These are phyloP conservation scores for Gentiana straminea DNA, from an alignment of 257 asterid genomes.

Conservation along the genomic window DNA sequence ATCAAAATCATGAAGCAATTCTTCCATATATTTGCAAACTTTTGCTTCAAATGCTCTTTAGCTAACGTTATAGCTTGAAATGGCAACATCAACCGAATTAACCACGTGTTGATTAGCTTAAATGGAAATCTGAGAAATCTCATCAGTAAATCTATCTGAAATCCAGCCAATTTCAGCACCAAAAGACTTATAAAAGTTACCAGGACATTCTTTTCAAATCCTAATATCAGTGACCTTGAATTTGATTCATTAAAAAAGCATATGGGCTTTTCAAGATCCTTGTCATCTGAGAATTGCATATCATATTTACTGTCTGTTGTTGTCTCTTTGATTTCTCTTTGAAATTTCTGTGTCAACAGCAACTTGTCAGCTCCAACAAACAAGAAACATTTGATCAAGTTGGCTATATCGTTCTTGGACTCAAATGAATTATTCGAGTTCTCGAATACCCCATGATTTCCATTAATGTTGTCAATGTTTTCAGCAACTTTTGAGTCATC, in stretches of 20 bases:
- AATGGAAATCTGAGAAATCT: constrained; percentile 33
- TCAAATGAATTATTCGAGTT: constrained; percentile 9
- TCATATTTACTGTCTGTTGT: constrained; percentile 7
- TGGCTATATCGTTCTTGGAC: constrained; percentile 12
- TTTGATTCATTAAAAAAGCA: constrained; percentile 1
- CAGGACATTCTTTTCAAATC: constrained; percentile 3
- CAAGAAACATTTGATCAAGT: constrained; percentile 16
- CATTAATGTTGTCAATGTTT: constrained; percentile 13
- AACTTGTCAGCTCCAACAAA: constrained; percentile 44
- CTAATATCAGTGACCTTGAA: neutral
- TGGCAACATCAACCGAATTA: constrained; percentile 31
- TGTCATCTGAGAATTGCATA: constrained; percentile 5
- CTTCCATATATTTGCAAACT: constrained; percentile 15
- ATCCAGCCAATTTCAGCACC: constrained; percentile 23
- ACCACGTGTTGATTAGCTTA: constrained; percentile 18
- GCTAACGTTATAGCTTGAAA: constrained; percentile 20
- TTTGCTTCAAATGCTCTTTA: constrained; percentile 23
- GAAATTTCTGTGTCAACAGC: constrained; percentile 27
- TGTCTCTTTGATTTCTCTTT: constrained; percentile 3
- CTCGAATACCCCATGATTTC: constrained; percentile 11
- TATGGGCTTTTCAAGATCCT: constrained; percentile 10
- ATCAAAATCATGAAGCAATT: constrained; percentile 10
- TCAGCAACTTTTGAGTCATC: constrained; percentile 20
- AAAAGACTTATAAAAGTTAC: constrained; percentile 17
- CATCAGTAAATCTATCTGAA: constrained; percentile 30